Conservation (phyloP, 1,139 yeast species). For the Taphrina wiesneri region DNA sequence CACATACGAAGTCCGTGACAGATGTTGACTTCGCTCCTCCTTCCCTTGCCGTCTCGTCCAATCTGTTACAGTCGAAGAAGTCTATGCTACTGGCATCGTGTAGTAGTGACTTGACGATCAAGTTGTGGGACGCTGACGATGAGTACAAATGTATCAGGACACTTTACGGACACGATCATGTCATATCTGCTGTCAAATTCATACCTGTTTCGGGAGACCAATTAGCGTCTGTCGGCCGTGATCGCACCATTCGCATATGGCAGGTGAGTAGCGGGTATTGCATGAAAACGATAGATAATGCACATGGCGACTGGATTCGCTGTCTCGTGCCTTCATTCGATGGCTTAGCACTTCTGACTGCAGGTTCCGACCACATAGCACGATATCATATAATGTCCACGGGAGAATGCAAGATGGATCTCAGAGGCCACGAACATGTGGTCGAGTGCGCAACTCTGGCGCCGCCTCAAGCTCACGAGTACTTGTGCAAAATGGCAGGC, state of each 20-base stretch:
- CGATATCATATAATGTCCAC: slow-evolving; percentile 64
- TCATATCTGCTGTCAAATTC: slow-evolving; percentile 68
- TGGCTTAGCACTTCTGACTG: slow-evolving; percentile 52
- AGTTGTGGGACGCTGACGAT: slow-evolving; percentile 64
- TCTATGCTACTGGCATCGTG: slow-evolving; percentile 53
- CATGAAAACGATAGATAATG: slow-evolving; percentile 58
- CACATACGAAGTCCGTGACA: slow-evolving; percentile 74
- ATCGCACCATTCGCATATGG: slow-evolving; percentile 73
- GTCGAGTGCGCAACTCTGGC: slow-evolving; percentile 72
- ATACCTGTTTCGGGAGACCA: slow-evolving; percentile 50
- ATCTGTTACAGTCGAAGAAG: slow-evolving; percentile 39
- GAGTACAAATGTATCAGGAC: slow-evolving; percentile 62
- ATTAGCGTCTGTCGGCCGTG: slow-evolving; percentile 76
- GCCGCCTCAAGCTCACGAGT: slow-evolving; percentile 55
- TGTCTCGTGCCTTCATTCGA: slow-evolving; percentile 53
- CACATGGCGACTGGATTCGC: slow-evolving; percentile 91
- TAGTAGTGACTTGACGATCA: slow-evolving; percentile 71
- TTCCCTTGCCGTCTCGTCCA: not conserved
- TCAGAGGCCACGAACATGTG: slow-evolving; percentile 74
- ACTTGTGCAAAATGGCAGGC: slow-evolving; percentile 52
- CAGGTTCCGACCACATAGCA: slow-evolving; percentile 78
- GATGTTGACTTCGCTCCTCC: slow-evolving; percentile 53
- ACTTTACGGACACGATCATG: slow-evolving; percentile 86
- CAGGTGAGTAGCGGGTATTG: slow-evolving; percentile 71
- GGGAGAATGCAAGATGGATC: slow-evolving; percentile 67